Evolutionary conservation across 1,139 yeast genomes (phyloP).

Genomic region (Debaryomycetaceae sp.): DNA sequence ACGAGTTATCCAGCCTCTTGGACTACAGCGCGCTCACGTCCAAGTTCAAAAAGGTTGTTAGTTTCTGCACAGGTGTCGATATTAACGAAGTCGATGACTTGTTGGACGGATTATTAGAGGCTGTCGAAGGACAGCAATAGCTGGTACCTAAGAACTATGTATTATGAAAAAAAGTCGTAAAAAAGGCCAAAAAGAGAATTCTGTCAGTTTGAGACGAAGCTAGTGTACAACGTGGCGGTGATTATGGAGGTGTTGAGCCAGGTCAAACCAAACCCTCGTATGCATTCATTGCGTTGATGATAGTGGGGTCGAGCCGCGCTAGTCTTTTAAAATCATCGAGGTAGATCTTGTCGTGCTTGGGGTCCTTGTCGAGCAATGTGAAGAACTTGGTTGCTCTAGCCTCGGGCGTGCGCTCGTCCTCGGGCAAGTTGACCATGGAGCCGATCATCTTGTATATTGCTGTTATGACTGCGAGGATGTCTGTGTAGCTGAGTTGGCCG

Average conservation of each 20-base stretch:
- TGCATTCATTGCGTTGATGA: slow-evolving; percentile 70
- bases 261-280: slow-evolving; percentile 70
- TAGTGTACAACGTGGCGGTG: too few relatives aligned
- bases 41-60: slow-evolving; percentile 84
- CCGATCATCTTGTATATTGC: slow-evolving; percentile 97
- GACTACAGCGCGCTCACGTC: slow-evolving; percentile 64
- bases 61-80: slow-evolving; percentile 85
- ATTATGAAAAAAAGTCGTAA: neutral
- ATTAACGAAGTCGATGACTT: slow-evolving; percentile 71
- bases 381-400: slow-evolving; percentile 80
- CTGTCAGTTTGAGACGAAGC: too few relatives aligned
- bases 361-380: slow-evolving; percentile 63
- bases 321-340: slow-evolving; percentile 82
- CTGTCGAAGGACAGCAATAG: slow-evolving; percentile 64
- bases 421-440: slow-evolving; percentile 83
- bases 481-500: slow-evolving; percentile 71
- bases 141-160: neutral
- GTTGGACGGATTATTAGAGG: slow-evolving; percentile 80
- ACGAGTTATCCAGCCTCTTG: slow-evolving; percentile 48
- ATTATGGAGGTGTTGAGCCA: too few relatives aligned
- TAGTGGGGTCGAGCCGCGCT: slow-evolving; percentile 77
- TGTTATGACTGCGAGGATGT: slow-evolving; percentile 71
- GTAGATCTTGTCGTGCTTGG: slow-evolving; percentile 58
- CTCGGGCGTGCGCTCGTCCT: slow-evolving; percentile 93
- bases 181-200: neutral